phyloP scores from a whole-genome alignment of 495 filamentous ascomycete genomes.

The Annulohypoxylon nitens region DNA sequence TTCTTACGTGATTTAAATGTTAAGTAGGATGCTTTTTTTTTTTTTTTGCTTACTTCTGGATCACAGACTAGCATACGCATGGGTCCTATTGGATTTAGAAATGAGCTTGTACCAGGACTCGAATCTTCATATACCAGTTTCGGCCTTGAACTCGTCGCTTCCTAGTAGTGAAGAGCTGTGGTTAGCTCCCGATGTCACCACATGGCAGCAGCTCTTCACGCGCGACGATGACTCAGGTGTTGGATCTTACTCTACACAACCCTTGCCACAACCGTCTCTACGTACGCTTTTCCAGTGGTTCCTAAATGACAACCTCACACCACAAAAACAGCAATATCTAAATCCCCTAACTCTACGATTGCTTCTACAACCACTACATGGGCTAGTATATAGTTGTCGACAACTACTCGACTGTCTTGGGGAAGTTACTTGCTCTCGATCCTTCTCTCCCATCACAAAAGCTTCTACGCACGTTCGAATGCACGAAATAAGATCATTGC shows the following conservation, averaged over 20 bases:
- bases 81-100: slow-evolving; percentile 26
- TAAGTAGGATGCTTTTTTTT: too few relatives aligned
- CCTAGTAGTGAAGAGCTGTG: slow-evolving; percentile 21
- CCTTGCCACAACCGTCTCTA: slow-evolving; percentile 17
- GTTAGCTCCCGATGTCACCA: slow-evolving; percentile 16
- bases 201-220: slow-evolving; percentile 9
- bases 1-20: neutral
- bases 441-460: slow-evolving; percentile 27
- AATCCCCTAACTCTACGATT: slow-evolving; percentile 16
- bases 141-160: slow-evolving; percentile 16
- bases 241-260: slow-evolving; percentile 8
- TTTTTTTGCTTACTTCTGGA: neutral
- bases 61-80: slow-evolving; percentile 26
- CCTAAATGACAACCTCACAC: slow-evolving; percentile 17
- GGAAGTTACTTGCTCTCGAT: slow-evolving; percentile 15
- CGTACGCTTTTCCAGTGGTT: slow-evolving; percentile 28
- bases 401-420: slow-evolving; percentile 27
- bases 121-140: slow-evolving; percentile 24
- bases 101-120: slow-evolving; percentile 26
- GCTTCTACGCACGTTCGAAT: slow-evolving; percentile 22
- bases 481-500: slow-evolving; percentile 23
- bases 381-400: slow-evolving; percentile 22
- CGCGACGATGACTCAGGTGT: slow-evolving; percentile 16
- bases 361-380: slow-evolving; percentile 21
- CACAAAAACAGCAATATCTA: slow-evolving; percentile 8